Evolutionary conservation across 1,139 yeast genomes (phyloP), one percentile per base, ranked within the genome.

Genomic region (Sugiyamaella neomexicana): DNA sequence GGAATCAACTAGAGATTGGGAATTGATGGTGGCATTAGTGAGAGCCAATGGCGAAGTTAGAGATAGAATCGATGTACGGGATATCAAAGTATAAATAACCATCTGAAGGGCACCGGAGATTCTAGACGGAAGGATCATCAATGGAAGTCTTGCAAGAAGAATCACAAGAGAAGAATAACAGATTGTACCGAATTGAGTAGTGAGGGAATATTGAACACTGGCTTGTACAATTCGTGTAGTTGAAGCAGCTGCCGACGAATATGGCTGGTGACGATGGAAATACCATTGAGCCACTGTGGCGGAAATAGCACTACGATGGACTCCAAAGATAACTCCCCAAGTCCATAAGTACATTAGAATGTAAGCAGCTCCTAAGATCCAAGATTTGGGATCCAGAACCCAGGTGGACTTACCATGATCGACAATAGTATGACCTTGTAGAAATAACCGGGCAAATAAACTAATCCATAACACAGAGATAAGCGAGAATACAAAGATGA

Each of bases 291-390:
- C 62, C 6, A 74, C 74, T 1, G 72, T 62, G 5, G 70, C 69
- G 1, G 76, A 61, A 1, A 73, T 61, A 1, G 72, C 62, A 27
- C 67, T 65, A 16, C 74, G 65, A 55, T 73, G 74, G 39, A 74
- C 60, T 4, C 75, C 75, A 45, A 72, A 64, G 10, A 75, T 56
- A 16, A 75, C 70, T 1, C 74, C 73, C 72, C 75, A 73, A 1
- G 78, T 71, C 78, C 78, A 75, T 36, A 75, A 58, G 57, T 71
- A 74, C 69, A 73, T 67, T 29, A 74, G 58, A 2, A 70, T 60
- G 60, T 72, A 73, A 58, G 71, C 69, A 5, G 66, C 66, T 1
- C 72, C 76, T 1, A 73, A 63, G 3, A 64, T 52, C 66, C 73
- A 71, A 2, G 72, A 64, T 38, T 64, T 62, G 27, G 68, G 61